Evolutionary conservation across 306 rosid species (phyloP), one percentile per base, ranked within the genome.

Genomic region (Cajanus cajan): DNA sequence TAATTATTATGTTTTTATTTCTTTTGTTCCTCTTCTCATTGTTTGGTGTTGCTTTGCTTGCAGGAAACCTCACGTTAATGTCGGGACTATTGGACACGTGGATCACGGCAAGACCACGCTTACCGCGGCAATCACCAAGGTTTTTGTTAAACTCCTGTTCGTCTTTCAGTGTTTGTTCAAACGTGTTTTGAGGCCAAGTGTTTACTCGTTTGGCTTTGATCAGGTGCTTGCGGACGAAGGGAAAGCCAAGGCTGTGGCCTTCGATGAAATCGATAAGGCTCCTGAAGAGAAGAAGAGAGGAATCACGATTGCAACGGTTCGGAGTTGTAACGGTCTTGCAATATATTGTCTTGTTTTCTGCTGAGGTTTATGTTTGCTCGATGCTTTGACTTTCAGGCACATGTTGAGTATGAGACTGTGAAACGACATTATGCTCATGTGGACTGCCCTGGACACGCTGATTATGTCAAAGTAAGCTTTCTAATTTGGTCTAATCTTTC

Each of bases 281-380:
- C 99, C 99, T 4, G 99, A 96, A 82, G 98, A 94, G 90, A 94
- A 67, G 78, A 94, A 89, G 87, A 90, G 98, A 90, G 98, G 98
- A 83, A 94, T 94, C 69, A 91, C 98, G 5, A 94, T 94, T 85
- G 92, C 98, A 12, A 93, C 99, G 90, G 98, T 96, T 73, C 28
- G 91, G 19, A 66, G 44, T 76, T 52, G 4, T 16, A 25, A 76
- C 66, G 8, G 3, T 78, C 39, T 47, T 45, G 66, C 69, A 12
- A 21, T 43, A 3, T 0, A 19, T 79, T 70, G 58, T 33, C 3
- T 21, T 43, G 11, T 22, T 68, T 68, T 41, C 1, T 68, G 54
- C 22, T 10, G 10, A 16, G 31, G 54, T 36, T 4, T 24, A 12
- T 16, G 1, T 65, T 63, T 79, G 77, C 8, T 78, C 43, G 48